Conservation (phyloP, 2,329 filamentous ascomycete genomes). For the Purpureocillium takamizusanense region DNA sequence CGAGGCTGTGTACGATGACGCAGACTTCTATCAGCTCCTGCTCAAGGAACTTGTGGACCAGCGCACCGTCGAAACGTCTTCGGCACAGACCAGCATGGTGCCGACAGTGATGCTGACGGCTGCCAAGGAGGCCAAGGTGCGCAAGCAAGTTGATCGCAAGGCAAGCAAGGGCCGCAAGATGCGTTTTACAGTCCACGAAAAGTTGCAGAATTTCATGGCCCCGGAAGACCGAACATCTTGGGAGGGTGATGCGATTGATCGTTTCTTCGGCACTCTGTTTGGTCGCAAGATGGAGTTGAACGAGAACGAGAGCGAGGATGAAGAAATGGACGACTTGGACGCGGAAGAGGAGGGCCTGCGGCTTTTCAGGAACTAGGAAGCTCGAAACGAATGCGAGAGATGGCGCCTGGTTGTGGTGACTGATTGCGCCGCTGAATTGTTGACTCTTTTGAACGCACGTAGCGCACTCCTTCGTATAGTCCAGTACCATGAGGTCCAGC, state of each 20-base stretch:
- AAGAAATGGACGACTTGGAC: constrained; percentile 38
- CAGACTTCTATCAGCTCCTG: constrained; percentile 87
- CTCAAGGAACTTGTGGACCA: constrained; percentile 91
- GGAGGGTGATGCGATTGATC: constrained; percentile 71
- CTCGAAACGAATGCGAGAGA: background rate
- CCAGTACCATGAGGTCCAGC: too few relatives aligned
- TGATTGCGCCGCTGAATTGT: too few relatives aligned
- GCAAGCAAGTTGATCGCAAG: constrained; percentile 81
- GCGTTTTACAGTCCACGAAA: constrained; percentile 91
- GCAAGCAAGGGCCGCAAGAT: constrained; percentile 93
- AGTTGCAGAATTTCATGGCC: constrained; percentile 97
- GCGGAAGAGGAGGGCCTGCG: constrained; percentile 44
- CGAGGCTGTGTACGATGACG: constrained; percentile 74
- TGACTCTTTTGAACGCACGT: too few relatives aligned
- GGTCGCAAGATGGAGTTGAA: constrained; percentile 60
- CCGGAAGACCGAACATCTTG: constrained; percentile 73
- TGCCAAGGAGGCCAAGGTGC: constrained; percentile 67
- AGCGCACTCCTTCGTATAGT: too few relatives aligned
- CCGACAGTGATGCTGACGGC: constrained; percentile 56
- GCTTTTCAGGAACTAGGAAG: constrained; percentile 38
- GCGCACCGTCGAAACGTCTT: constrained; percentile 61
- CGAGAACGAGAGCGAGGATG: constrained; percentile 45
- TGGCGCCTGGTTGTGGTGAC: too few relatives aligned
- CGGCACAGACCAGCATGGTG: constrained; percentile 32
- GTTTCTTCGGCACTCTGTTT: constrained; percentile 67